phyloP scores from a whole-genome alignment of 768 basidiomycete genomes.

The Mycena kentingensis region DNA sequence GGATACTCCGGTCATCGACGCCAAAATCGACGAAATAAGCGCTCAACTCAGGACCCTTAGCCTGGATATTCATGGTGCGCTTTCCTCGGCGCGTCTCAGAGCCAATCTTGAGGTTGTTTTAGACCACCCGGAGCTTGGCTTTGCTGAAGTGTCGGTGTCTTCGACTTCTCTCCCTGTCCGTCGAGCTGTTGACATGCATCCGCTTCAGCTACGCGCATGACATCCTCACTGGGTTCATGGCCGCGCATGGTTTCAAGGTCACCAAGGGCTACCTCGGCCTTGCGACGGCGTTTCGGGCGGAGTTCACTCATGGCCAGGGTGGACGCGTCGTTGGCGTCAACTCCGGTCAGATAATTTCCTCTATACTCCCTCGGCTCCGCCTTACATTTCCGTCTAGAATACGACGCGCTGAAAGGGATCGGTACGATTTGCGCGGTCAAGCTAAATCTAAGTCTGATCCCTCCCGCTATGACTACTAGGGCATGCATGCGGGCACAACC shows the following conservation, averaged over 20 bases:
- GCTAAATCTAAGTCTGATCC: background rate
- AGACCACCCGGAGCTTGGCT: slow-evolving; percentile 70
- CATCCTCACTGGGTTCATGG: slow-evolving; percentile 66
- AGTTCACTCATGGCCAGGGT: slow-evolving; percentile 57
- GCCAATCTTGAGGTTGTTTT: slow-evolving; percentile 6
- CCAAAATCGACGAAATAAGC: slow-evolving; percentile 52
- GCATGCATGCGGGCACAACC: slow-evolving; percentile 79
- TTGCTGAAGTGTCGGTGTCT: slow-evolving; percentile 64
- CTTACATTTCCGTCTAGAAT: slow-evolving; percentile 20
- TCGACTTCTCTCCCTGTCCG: background rate
- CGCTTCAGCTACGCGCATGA: slow-evolving; percentile 69
- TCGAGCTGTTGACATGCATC: slow-evolving; percentile 6
- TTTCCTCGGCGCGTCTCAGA: background rate
- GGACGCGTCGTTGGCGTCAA: slow-evolving; percentile 76
- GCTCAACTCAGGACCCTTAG: slow-evolving; percentile 63
- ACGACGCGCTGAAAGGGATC: slow-evolving; percentile 54
- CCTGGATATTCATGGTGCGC: slow-evolving; percentile 69
- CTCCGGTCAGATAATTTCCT: slow-evolving; percentile 59
- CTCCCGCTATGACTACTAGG: slow-evolving; percentile 56
- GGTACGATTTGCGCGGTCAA: slow-evolving; percentile 41
- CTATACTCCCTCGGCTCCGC: background rate
- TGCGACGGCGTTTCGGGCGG: slow-evolving; percentile 77
- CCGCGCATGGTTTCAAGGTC: slow-evolving; percentile 65
- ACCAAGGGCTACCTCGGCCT: slow-evolving; percentile 71
- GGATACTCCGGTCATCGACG: slow-evolving; percentile 56